Evolutionary conservation across 106 monocot species (phyloP), one percentile per base, ranked within the genome.

Genomic region (Vanilla planifolia): DNA sequence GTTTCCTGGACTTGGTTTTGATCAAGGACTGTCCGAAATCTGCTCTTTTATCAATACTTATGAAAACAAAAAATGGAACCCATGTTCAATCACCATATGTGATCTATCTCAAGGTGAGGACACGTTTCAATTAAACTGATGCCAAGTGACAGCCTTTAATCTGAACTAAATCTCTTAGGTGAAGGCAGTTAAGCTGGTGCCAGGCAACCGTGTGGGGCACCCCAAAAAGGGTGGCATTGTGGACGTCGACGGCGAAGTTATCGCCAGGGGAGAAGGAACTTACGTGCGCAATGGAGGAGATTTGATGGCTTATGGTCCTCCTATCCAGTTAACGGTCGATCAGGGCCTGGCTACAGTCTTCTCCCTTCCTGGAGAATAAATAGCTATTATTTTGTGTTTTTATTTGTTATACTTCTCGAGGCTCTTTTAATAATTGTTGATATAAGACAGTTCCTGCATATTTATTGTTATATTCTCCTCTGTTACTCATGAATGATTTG

Each of bases 61-160:
- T 73, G 34, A 79, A 86, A 63, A 72, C 76, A 76, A 67, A 28
- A 16, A 80, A 83, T 56, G 94, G 94, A 60, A 76, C 64, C 55
- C 64, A 78, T 64, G 62, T 86, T 7, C 73, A 80, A 28, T 95
- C 85, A 19, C 94, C 94, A 28, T 55, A 74, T 63, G 80, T 83
- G 8, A 60, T 57, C n/a, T 89, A 95, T 71, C 40, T 86, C 14
- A 95, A 95, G 82, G n/a, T n/a, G n/a, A n/a, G n/a, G n/a, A n/a
- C n/a, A n/a, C n/a, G n/a, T n/a, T n/a, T n/a, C n/a, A n/a, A n/a
- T n/a, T n/a, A n/a, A n/a, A n/a, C n/a, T n/a, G n/a, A n/a, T n/a
- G n/a, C n/a, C n/a, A n/a, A n/a, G n/a, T n/a, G n/a, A n/a, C n/a
- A n/a, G n/a, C n/a, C n/a, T n/a, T n/a, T n/a, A n/a, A n/a, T 3